Percentiles rank a stretch among this genome's conserved stretches.
Evolutionary conservation across 2,329 filamentous ascomycete genomes (phyloP).

Genomic region (Aspergillus proliferans): DNA sequence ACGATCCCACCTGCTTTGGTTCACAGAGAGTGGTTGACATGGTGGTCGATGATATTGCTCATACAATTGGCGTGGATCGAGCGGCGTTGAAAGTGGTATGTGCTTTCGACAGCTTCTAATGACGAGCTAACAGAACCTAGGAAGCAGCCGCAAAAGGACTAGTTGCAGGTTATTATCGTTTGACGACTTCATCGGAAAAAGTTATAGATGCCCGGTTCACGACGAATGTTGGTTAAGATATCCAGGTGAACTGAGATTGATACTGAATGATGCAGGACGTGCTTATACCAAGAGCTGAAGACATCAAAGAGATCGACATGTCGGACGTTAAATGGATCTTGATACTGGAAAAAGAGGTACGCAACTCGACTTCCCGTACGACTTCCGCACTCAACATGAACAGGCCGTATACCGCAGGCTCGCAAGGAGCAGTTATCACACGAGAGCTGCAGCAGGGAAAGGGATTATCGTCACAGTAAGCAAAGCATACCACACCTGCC

Average conservation of each 20-base stretch:
- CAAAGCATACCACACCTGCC: not conserved
- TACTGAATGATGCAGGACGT: constrained; percentile 35
- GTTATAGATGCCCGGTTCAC: constrained; percentile 34
- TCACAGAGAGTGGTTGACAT: constrained; percentile 53
- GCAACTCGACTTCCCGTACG: not conserved
- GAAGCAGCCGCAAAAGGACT: constrained; percentile 41
- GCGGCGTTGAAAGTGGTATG: constrained; percentile 52
- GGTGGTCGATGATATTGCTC: constrained; percentile 56
- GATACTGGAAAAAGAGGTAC: constrained; percentile 59
- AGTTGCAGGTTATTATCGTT: constrained; percentile 28
- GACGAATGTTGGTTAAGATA: constrained; percentile 20
- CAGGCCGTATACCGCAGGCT: constrained; percentile 57
- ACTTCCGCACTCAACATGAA: not conserved
- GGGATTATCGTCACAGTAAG: constrained; percentile 54
- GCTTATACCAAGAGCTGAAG: constrained; percentile 46
- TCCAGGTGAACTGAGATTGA: not conserved
- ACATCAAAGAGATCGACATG: constrained; percentile 42
- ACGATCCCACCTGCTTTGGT: constrained; percentile 53
- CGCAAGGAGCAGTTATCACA: constrained; percentile 44
- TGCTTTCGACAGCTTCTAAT: not conserved
- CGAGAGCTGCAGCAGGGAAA: constrained; percentile 30
- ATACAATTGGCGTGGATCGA: constrained; percentile 52
- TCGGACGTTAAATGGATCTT: constrained; percentile 51
- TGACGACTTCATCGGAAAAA: constrained; percentile 16
- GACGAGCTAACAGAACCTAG: constrained; percentile 15